Conservation (phyloP, 371 early-diverging fungal genomes). For the Circinella umbellata region DNA sequence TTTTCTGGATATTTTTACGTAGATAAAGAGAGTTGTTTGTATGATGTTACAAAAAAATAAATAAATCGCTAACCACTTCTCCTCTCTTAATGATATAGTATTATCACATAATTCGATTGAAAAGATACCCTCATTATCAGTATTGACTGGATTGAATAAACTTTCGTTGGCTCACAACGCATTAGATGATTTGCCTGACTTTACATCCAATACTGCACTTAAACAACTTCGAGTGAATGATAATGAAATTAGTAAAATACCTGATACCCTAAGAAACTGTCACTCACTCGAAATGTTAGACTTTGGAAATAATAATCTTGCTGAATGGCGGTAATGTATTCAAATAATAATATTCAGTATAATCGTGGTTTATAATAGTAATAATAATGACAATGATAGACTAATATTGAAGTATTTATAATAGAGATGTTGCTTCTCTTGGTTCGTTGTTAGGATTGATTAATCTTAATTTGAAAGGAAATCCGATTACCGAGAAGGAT, state of each 20-base stretch:
- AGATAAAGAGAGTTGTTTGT: neutral
- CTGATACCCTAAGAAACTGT: constrained; percentile 62
- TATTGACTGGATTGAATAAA: constrained; percentile 68
- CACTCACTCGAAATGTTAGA: constrained; percentile 72
- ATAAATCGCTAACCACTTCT: no score
- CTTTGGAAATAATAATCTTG: constrained; percentile 73
- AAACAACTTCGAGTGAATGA: constrained; percentile 82
- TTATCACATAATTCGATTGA: constrained; percentile 82
- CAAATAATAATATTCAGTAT: no score
- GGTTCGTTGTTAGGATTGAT: constrained; percentile 62
- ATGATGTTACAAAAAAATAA: no score
- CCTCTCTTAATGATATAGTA: constrained; percentile 39
- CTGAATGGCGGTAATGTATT: constrained; percentile 54
- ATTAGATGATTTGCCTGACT: constrained; percentile 70
- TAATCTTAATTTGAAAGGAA: constrained; percentile 83
- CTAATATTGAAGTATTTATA: neutral
- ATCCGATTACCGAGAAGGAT: constrained; percentile 70
- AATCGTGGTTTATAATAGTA: no score
- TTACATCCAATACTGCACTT: constrained; percentile 57
- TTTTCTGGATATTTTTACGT: neutral
- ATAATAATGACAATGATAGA: no score
- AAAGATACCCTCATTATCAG: constrained; percentile 58
- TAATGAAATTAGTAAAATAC: constrained; percentile 72
- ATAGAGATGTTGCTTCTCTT: constrained; percentile 66
- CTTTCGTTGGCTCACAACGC: constrained; percentile 79